Conservation (phyloP, 345 rosid genomes). For the Eucalyptus sideroxylon region DNA sequence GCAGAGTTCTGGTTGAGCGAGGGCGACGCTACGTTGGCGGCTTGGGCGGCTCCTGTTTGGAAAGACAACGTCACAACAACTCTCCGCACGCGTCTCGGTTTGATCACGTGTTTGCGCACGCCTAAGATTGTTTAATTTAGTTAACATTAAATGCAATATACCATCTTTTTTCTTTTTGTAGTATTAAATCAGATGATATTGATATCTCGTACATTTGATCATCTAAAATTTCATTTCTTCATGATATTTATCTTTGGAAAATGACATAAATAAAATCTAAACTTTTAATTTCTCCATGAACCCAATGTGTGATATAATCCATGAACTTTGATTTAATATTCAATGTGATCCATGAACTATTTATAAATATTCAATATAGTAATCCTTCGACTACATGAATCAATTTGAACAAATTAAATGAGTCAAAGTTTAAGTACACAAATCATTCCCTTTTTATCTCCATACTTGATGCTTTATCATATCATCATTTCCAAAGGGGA, state of each 20-base stretch:
- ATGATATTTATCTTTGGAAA: not conserved
- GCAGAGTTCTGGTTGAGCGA: not conserved
- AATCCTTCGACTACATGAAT: no score
- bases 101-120: not conserved
- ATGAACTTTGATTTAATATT: not conserved
- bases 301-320: not conserved
- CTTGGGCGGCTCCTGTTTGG: not conserved
- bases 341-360: accelerated
- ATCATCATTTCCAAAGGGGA: not conserved
- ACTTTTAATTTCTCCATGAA: no score
- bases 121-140: not conserved
- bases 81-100: not conserved
- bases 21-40: not conserved
- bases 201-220: not conserved
- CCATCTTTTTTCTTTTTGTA: not conserved
- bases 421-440: not conserved
- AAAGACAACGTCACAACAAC: not conserved
- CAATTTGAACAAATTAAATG: not conserved
- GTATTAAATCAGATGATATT: not conserved
- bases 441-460: not conserved
- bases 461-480: not conserved
- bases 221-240: not conserved
- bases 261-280: no score
- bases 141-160: not conserved
- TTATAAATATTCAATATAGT: no score